Evolutionary conservation across 345 rosid genomes (phyloP), one percentile per base, ranked within the genome.

Genomic region (Eucalyptus victrix): DNA sequence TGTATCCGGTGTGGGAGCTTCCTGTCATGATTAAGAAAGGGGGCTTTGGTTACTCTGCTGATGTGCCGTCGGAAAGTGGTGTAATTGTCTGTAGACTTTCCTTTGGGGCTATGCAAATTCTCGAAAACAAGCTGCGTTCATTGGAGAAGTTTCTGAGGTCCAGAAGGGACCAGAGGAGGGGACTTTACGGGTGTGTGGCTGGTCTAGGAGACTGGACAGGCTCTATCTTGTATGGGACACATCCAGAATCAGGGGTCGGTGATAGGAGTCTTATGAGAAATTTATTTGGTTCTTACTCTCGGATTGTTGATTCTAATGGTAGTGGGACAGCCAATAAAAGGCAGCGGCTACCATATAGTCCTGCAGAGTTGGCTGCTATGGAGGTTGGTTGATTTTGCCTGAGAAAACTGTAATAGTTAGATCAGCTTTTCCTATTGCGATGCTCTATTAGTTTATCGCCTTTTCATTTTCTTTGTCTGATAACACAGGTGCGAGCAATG

Each of bases 1-100:
- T 98, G 89, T 96, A 96, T 89, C 99, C 99, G 28, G 90, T 98
- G 56, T 98, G 99, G 99, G 99, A 96, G 91, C 96, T 98, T 89
- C 96, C 99, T 67, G 96, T 96, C 87, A 93, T 97, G 93, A 93
- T 94, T 89, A 90, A 90, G 90, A 97, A 95, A 91, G 93, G 93
- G 86, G 94, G 91, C 89, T n/a, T 86, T 88, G 91, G 88, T 89
- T 80, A 56, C 60, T 56, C 94, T 54, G 87, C 92, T 86, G 95
- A 93, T 91, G 90, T 92, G 56, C 85, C 89, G 60, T 90, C 93
- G 58, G 99, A 94, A 91, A 93, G 93, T 42, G 94, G 95, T 76
- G 93, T 96, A 30, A 88, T 96, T 89, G 91, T 93, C 86, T 98
- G 97, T 91, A 94, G 99, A 92, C 98, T 98, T 88, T 94, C 99